Conservation (phyloP, 2,329 filamentous ascomycete genomes). For the Rhinocladiella similis region DNA sequence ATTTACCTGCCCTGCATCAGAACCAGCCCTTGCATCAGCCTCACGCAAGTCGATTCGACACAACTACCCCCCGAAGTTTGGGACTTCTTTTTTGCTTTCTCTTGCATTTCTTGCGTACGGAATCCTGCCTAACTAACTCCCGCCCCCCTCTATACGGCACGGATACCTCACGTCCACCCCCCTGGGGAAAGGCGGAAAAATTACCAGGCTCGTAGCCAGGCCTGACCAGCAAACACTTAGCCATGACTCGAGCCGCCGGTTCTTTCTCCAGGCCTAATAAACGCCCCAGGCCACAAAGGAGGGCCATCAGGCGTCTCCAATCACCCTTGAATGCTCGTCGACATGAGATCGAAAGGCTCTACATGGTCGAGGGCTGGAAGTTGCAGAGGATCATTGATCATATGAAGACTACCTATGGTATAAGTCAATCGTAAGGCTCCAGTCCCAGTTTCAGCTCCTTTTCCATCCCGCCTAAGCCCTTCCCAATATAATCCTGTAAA, state of each 20-base stretch:
- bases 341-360: conserved; percentile 9
- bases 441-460: neutral
- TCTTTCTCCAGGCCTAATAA: neutral
- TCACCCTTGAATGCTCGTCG: neutral
- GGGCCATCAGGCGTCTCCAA: conserved; percentile 9
- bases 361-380: conserved; percentile 7
- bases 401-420: conserved; percentile 9
- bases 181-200: no score
- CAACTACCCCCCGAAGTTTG: no score
- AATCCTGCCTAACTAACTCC: no score
- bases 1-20: no score
- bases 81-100: no score
- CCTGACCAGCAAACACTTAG: neutral
- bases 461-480: neutral
- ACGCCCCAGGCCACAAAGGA: neutral
- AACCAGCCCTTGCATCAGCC: no score
- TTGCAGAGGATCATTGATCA: conserved; percentile 14
- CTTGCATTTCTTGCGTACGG: neutral
- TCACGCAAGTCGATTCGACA: no score
- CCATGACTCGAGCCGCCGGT: neutral
- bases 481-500: neutral
- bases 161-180: no score
- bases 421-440: conserved; percentile 16
- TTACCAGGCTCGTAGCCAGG: no score
- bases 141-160: no score